Evolutionary conservation across 176 grass and related monocot genomes (phyloP).

Genomic region (Stipa capillata): DNA sequence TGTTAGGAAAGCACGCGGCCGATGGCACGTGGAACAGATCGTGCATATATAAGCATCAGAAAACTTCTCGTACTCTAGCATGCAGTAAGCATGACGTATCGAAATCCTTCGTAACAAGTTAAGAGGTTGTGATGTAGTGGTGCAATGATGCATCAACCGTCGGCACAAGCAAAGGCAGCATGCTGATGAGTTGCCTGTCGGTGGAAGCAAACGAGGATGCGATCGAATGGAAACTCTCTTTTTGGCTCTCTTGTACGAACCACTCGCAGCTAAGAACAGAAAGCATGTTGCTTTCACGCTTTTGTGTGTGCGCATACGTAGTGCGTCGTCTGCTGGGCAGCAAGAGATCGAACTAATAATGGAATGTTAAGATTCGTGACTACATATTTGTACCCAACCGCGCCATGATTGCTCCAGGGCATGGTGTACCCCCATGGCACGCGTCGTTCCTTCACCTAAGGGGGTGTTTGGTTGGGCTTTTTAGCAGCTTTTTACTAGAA

Average conservation of each 20-base stretch:
- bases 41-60: no score
- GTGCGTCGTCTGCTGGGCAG: neutral
- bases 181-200: conserved; percentile 2
- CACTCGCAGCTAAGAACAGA: neutral
- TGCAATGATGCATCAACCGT: no score
- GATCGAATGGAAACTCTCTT: neutral
- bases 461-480: no score
- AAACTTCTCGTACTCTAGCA: no score
- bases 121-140: no score
- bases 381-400: neutral
- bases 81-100: no score
- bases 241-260: neutral
- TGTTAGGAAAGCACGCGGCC: no score
- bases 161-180: conserved; percentile 8
- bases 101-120: no score
- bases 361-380: neutral
- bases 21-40: no score
- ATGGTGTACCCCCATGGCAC: neutral
- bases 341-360: neutral
- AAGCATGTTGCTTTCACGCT: neutral
- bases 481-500: no score
- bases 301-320: no score
- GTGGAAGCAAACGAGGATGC: neutral
- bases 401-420: neutral
- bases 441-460: neutral